Conservation (phyloP, 176 grass and related monocot species). For the Triticum dicoccoides region DNA sequence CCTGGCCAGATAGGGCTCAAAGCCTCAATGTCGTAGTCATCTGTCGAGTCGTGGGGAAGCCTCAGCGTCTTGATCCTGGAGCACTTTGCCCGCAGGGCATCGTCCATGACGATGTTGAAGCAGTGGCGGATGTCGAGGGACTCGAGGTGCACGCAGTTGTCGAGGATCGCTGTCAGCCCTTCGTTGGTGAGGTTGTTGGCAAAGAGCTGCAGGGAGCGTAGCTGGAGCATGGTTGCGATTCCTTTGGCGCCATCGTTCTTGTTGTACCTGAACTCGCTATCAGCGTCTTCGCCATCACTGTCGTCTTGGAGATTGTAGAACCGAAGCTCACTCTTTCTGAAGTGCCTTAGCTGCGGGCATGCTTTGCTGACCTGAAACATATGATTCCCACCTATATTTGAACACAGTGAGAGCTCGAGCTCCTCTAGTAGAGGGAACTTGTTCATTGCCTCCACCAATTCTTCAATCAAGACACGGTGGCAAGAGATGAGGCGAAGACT, state of each 20-base stretch:
- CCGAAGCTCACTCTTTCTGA: neutral
- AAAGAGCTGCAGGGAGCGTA: no score
- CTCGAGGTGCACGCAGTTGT: neutral
- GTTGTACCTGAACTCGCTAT: neutral
- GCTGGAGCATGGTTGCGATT: no score
- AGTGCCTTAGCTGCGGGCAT: neutral
- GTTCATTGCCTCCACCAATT: neutral
- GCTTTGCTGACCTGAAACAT: neutral
- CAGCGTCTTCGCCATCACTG: neutral
- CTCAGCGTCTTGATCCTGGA: neutral
- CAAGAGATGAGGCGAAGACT: conserved; percentile 5
- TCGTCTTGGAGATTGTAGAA: neutral
- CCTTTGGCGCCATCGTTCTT: no score
- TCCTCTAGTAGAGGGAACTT: conserved; percentile 9
- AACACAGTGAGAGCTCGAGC: neutral
- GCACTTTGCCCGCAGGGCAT: no score
- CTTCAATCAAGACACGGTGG: neutral
- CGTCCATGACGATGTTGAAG: no score
- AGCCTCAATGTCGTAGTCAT: neutral
- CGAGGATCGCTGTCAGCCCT: neutral
- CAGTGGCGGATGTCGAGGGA: neutral
- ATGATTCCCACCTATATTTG: neutral
- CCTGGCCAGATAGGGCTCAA: neutral
- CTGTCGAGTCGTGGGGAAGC: neutral
- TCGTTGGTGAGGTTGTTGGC: neutral